Conservation (phyloP, 1,139 yeast genomes). For the Diutina neorugosa region DNA sequence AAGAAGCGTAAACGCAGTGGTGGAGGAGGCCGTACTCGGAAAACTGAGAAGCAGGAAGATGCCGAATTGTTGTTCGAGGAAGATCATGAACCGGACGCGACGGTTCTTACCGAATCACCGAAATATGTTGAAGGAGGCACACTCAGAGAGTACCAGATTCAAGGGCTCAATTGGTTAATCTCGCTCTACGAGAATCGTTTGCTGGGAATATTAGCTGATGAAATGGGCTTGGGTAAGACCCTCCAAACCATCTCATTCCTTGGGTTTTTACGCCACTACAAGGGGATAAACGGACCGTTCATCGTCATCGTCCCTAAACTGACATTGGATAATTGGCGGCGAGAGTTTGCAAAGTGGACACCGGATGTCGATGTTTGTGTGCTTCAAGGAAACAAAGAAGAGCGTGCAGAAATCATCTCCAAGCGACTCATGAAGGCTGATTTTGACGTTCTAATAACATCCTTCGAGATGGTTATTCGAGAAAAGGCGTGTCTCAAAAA, state of each 20-base stretch:
- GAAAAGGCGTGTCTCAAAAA: constrained; percentile 56
- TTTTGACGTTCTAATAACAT: constrained; percentile 62
- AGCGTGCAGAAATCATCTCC: constrained; percentile 41
- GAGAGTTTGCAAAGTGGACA: constrained; percentile 70
- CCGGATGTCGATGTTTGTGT: constrained; percentile 62
- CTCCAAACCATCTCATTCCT: constrained; percentile 81
- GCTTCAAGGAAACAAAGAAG: constrained; percentile 63
- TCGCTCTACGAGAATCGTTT: constrained; percentile 72
- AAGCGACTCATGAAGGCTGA: constrained; percentile 43
- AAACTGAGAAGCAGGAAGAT: constrained; percentile 61
- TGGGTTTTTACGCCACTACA: constrained; percentile 56
- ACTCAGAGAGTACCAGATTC: constrained; percentile 76
- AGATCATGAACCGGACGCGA: constrained; percentile 23
- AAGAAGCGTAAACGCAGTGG: not conserved
- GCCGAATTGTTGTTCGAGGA: constrained; percentile 52
- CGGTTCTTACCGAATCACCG: constrained; percentile 58
- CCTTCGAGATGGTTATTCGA: constrained; percentile 67
- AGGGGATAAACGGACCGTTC: constrained; percentile 57
- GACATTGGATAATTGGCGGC: constrained; percentile 68
- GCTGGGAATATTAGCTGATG: constrained; percentile 92
- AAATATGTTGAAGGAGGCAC: constrained; percentile 43
- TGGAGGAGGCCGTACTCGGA: constrained; percentile 17
- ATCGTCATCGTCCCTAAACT: constrained; percentile 69
- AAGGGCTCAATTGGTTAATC: constrained; percentile 88
- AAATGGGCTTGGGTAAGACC: constrained; percentile 97